Evolutionary conservation across 805 yeast species (phyloP).

Genomic region (Isabelozyma pseudorhagii): DNA sequence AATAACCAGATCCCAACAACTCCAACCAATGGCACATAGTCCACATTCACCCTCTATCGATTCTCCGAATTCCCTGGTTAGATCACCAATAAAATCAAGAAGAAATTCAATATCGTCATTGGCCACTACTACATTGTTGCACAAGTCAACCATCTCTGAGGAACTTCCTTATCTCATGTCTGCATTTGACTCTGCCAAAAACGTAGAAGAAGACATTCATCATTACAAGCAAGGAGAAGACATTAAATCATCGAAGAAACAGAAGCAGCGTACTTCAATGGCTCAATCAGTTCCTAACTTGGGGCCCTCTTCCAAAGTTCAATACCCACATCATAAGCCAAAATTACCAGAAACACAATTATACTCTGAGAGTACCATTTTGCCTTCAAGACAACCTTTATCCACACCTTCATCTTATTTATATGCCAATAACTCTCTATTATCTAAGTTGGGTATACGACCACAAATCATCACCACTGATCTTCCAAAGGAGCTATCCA

Average conservation of each 20-base stretch:
- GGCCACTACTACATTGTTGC: slow-evolving; percentile 36
- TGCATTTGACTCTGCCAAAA: slow-evolving; percentile 64
- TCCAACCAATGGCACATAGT: slow-evolving; percentile 1
- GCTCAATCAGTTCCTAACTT: not conserved
- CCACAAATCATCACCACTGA: slow-evolving; percentile 39
- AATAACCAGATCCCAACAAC: slow-evolving; percentile 23
- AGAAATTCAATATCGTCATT: slow-evolving; percentile 26
- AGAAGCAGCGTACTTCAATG: not conserved
- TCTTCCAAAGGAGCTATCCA: slow-evolving; percentile 13
- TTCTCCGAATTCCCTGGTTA: not conserved
- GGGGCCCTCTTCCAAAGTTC: not conserved
- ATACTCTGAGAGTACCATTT: slow-evolving; percentile 31
- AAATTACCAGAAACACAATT: slow-evolving; percentile 30
- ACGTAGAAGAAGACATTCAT: slow-evolving; percentile 48
- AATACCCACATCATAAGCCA: slow-evolving; percentile 19
- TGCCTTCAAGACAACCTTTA: slow-evolving; percentile 14
- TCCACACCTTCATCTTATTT: slow-evolving; percentile 23
- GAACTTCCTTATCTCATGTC: slow-evolving; percentile 65
- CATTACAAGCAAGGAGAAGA: slow-evolving; percentile 21
- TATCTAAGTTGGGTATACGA: slow-evolving; percentile 36
- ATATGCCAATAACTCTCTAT: slow-evolving; percentile 31
- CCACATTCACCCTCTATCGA: slow-evolving; percentile 1
- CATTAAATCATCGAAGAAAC: slow-evolving; percentile 1
- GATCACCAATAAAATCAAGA: slow-evolving; percentile 7
- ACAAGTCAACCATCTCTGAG: slow-evolving; percentile 54